phyloP scores from a whole-genome alignment of 2,329 filamentous ascomycete genomes.

The Corinectria fuckeliana region DNA sequence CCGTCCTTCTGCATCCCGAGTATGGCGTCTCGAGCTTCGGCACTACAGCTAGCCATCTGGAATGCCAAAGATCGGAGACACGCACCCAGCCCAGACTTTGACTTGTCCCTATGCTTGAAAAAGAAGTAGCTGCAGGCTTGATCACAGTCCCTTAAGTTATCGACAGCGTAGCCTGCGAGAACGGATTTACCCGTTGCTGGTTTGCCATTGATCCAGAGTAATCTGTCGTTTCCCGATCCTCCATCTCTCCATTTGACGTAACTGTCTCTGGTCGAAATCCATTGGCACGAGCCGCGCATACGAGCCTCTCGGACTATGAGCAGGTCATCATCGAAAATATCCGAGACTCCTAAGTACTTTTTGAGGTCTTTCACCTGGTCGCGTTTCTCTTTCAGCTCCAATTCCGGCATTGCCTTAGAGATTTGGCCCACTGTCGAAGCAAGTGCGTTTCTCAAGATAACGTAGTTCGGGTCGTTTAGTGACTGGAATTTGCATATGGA shows the following conservation, averaged over 20 bases:
- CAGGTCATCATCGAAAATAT: constrained; percentile 22
- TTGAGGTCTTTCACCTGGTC: constrained; percentile 14
- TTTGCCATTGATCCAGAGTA: constrained; percentile 34
- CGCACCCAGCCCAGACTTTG: constrained; percentile 28
- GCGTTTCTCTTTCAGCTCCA: constrained; percentile 4
- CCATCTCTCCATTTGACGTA: constrained; percentile 25
- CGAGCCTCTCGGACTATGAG: constrained; percentile 15
- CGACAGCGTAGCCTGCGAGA: constrained; percentile 41
- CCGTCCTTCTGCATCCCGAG: constrained; percentile 35
- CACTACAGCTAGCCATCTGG: constrained; percentile 36
- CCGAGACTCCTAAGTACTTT: constrained; percentile 21
- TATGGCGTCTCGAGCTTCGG: constrained; percentile 30
- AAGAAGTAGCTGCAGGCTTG: constrained; percentile 34
- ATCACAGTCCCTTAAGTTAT: constrained; percentile 29
- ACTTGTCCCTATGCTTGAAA: constrained; percentile 33
- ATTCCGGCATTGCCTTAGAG: constrained; percentile 1
- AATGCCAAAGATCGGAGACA: constrained; percentile 42
- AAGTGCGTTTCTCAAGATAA: constrained; percentile 40
- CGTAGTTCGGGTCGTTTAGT: constrained; percentile 47
- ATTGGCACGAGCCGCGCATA: constrained; percentile 21
- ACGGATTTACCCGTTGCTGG: constrained; percentile 47
- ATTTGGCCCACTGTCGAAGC: constrained; percentile 27
- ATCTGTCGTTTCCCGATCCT: constrained; percentile 6
- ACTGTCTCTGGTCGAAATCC: constrained; percentile 21
- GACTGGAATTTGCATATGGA: constrained; percentile 49